phyloP scores from a whole-genome alignment of 2,329 filamentous ascomycete genomes.

The Metarhizium brunneum region DNA sequence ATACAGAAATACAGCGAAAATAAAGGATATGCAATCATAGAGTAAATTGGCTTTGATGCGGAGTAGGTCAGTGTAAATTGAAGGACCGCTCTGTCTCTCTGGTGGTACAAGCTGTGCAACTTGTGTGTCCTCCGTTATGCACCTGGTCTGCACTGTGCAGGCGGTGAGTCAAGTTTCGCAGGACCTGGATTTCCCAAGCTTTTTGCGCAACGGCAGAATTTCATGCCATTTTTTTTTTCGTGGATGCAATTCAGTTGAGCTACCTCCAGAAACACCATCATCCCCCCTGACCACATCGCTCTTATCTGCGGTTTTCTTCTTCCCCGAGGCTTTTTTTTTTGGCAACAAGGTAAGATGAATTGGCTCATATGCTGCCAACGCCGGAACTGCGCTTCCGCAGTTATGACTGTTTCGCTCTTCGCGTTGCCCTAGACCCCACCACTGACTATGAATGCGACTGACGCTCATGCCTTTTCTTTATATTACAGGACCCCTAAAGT shows the following conservation, averaged over 20 bases:
- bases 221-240: slow-evolving; percentile 1
- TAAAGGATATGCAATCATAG: too few species aligned
- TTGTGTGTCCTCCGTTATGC: too few species aligned
- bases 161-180: slow-evolving; percentile 5
- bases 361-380: background rate
- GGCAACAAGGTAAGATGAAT: background rate
- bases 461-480: background rate
- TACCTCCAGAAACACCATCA: background rate
- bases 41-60: too few species aligned
- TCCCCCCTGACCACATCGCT: background rate
- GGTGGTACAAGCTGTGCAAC: too few species aligned
- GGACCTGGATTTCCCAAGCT: slow-evolving; percentile 1
- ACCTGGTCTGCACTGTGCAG: background rate
- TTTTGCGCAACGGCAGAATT: slow-evolving; percentile 6
- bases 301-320: background rate
- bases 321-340: background rate
- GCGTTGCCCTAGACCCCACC: background rate
- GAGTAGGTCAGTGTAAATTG: too few species aligned
- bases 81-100: too few species aligned
- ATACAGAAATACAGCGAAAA: too few species aligned
- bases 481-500: background rate
- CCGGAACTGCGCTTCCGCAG: background rate
- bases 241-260: background rate
- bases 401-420: background rate
- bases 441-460: background rate